Evolutionary conservation across 2,329 filamentous ascomycete species (phyloP), one percentile per base, ranked within the genome.

Genomic region (Aspergillus eucalypticola): DNA sequence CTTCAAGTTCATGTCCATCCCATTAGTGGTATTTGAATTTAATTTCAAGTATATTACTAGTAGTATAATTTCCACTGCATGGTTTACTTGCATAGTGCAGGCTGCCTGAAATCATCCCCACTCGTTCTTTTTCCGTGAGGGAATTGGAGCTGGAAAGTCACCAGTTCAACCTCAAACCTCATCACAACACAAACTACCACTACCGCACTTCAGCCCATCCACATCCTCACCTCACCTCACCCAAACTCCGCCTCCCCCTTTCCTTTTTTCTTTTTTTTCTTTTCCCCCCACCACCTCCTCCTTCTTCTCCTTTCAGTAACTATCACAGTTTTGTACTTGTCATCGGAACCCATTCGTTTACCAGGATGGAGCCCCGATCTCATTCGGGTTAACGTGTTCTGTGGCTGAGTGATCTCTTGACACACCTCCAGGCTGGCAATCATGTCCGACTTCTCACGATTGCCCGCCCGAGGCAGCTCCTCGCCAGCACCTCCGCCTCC

Each of bases 401-500:
- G 64, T 59, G 62, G 39, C 57, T 29, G 58, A 59, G 56, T 57
- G 42, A 38, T 51, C 57, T 59, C 53, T 27, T 50, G 29, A 38
- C 60, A 62, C 48, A 50, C 46, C 21, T 59, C 46, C 42, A 50
- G 48, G 19, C 17, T 61, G 51, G 29, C 48, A 63, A 73, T 63
- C 60, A 75, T 74, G 72, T 62, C 71, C 49, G 71, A 73, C 59
- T 64, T 64, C 50, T 66, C 66, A 60, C 66, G 65, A 60, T 62
- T 62, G 61, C 67, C 65, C 59, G 60, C 64, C 59, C 68, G 65
- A 69, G 65, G 64, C 62, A 66, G 60, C 59, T 63, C 70, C 23
- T 67, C 70, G 60, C 68, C 71, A 61, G 69, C 68, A 66, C 73
- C 73, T 54, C 67, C 74, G 44, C 74, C 73, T 44, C 71, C 75